phyloP scores from a whole-genome alignment of 1,284 basidiomycete genomes.

The Gomphus bonarii region DNA sequence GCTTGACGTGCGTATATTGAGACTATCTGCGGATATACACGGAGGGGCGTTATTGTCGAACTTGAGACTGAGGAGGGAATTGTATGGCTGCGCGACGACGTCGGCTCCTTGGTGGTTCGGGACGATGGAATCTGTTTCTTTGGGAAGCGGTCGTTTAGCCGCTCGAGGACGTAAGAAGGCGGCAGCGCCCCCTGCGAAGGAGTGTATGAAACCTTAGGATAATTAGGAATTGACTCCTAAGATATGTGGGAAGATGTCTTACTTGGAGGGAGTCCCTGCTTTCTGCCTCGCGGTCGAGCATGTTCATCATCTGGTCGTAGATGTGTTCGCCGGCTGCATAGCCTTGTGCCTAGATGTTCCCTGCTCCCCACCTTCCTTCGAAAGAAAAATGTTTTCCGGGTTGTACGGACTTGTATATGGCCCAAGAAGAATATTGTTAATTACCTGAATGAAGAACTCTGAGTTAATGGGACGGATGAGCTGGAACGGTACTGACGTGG shows the following conservation, averaged over 20 bases:
- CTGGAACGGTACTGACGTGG: conserved; percentile 47
- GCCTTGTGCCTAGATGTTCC: conserved; percentile 98
- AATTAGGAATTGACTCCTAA: background rate
- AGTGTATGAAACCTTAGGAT: conserved; percentile 93
- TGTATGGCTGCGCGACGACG: conserved; percentile 98
- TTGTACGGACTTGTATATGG: conserved; percentile 93
- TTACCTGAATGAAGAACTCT: conserved; percentile 53
- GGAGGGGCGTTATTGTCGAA: conserved; percentile 93
- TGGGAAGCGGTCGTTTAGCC: conserved; percentile 94
- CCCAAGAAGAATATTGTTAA: conserved; percentile 90
- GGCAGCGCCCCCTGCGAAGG: conserved; percentile 97
- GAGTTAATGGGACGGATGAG: background rate
- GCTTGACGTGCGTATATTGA: conserved; percentile 85
- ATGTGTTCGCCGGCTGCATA: conserved; percentile 84
- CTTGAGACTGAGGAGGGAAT: conserved; percentile 88
- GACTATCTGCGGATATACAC: conserved; percentile 82
- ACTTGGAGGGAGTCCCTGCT: conserved; percentile 99
- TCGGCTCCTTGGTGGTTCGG: conserved; percentile 88
- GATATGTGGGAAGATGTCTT: background rate
- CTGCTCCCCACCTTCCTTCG: conserved; percentile 96
- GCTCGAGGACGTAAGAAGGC: conserved; percentile 97
- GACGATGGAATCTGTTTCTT: conserved; percentile 99
- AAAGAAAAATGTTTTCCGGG: conserved; percentile 95
- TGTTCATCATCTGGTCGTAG: conserved; percentile 98
- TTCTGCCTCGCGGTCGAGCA: conserved; percentile 98